Evolutionary conservation across 306 rosid genomes (phyloP).

Genomic region (Ormosia emarginata): DNA sequence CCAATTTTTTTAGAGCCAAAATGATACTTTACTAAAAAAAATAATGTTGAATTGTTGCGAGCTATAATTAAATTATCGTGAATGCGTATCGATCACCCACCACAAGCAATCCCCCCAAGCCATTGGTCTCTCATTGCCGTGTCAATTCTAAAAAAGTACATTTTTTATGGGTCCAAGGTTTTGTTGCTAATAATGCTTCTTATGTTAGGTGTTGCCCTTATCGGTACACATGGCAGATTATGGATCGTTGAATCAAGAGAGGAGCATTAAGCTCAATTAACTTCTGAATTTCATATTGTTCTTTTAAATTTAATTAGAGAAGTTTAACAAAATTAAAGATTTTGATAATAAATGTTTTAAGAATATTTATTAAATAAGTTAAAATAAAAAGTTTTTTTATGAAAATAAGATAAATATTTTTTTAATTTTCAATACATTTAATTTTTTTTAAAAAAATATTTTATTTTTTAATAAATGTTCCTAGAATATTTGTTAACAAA

Average conservation of each 20-base stretch:
- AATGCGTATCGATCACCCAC: constrained; percentile 13
- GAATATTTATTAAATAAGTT: too few species aligned
- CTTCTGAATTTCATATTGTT: neutral
- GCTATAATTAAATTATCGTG: neutral
- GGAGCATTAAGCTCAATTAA: neutral
- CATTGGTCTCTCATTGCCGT: neutral
- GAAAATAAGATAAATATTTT: too few species aligned
- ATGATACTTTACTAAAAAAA: neutral
- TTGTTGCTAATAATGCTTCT: neutral
- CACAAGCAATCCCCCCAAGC: neutral
- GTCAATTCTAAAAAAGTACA: neutral
- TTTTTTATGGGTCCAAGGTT: constrained; percentile 3
- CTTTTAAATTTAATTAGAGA: neutral
- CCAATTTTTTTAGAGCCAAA: too few species aligned
- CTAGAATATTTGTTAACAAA: too few species aligned
- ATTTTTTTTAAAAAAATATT: too few species aligned
- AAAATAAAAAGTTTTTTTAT: too few species aligned
- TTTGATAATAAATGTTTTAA: too few species aligned
- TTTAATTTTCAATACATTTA: too few species aligned
- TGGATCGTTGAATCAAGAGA: neutral
- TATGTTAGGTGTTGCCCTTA: neutral
- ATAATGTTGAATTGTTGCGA: neutral
- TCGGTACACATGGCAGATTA: neutral
- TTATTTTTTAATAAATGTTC: too few species aligned
- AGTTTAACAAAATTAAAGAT: neutral